These are phyloP conservation scores for Blattamonas nauphoetae DNA, from an alignment of 78 protist species.

Conservation along the genomic window DNA sequence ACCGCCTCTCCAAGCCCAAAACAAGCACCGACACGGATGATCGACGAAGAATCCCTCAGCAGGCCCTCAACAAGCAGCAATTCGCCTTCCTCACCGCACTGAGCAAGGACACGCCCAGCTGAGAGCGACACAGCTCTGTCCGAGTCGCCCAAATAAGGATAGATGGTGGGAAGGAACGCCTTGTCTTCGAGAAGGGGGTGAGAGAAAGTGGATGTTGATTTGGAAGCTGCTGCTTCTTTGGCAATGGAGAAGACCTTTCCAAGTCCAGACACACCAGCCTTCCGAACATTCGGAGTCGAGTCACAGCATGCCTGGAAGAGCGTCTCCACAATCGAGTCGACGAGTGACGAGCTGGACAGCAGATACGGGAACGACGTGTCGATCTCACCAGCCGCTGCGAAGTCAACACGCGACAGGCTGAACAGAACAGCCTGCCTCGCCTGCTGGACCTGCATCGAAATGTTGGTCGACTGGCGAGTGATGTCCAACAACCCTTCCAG, in stretches of 20 bases:
- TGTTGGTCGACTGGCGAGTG: background rate
- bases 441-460: background rate
- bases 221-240: no score
- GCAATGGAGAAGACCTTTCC: no score
- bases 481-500: no score
- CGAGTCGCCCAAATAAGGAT: background rate
- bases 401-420: background rate
- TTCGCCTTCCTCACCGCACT: background rate
- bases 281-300: background rate
- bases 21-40: background rate
- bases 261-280: background rate
- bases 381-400: no score
- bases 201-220: no score
- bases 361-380: no score
- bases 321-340: background rate
- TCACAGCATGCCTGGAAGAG: background rate
- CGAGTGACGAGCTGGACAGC: no score
- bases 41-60: background rate
- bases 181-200: no score
- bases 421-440: background rate
- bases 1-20: background rate
- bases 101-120: background rate
- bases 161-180: background rate
- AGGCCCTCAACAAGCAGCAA: background rate
- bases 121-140: background rate